phyloP scores from a whole-genome alignment of 768 basidiomycete genomes.

The Collybia nuda region DNA sequence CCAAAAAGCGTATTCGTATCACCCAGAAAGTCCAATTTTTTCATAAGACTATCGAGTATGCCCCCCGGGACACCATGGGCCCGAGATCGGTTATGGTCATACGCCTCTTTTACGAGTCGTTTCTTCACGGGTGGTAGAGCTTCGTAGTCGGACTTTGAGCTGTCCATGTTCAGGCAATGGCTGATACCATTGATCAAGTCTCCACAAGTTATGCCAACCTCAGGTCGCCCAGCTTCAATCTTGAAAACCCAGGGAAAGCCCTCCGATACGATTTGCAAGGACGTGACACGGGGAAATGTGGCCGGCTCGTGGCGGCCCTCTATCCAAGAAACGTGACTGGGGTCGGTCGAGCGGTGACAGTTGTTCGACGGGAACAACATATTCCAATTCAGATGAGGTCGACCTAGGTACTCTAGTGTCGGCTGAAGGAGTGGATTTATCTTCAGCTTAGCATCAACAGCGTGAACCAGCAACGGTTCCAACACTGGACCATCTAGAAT shows the following conservation, averaged over 20 bases:
- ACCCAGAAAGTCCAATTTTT: slow-evolving; percentile 67
- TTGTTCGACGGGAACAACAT: slow-evolving; percentile 66
- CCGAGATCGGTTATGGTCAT: slow-evolving; percentile 66
- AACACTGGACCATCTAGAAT: slow-evolving; percentile 70
- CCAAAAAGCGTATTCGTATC: slow-evolving; percentile 55
- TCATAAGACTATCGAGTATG: slow-evolving; percentile 57
- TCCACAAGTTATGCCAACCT: slow-evolving; percentile 62
- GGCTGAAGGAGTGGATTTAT: slow-evolving; percentile 67
- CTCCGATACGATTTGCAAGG: slow-evolving; percentile 54
- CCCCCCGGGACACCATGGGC: slow-evolving; percentile 70
- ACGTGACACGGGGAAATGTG: slow-evolving; percentile 58
- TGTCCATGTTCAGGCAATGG: slow-evolving; percentile 46
- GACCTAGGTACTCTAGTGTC: slow-evolving; percentile 35
- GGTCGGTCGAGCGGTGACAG: slow-evolving; percentile 62
- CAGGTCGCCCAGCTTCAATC: slow-evolving; percentile 39
- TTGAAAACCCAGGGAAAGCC: slow-evolving; percentile 57
- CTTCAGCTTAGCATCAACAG: slow-evolving; percentile 44
- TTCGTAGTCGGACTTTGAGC: slow-evolving; percentile 54
- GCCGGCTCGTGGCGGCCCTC: slow-evolving; percentile 64
- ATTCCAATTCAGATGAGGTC: slow-evolving; percentile 67
- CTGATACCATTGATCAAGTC: slow-evolving; percentile 61
- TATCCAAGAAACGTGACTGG: slow-evolving; percentile 61
- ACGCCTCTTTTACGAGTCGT: slow-evolving; percentile 47
- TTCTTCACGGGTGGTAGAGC: slow-evolving; percentile 31
- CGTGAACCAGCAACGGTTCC: slow-evolving; percentile 52